Conservation (phyloP, 2,329 filamentous ascomycete genomes). For the Teratosphaeria viscida region DNA sequence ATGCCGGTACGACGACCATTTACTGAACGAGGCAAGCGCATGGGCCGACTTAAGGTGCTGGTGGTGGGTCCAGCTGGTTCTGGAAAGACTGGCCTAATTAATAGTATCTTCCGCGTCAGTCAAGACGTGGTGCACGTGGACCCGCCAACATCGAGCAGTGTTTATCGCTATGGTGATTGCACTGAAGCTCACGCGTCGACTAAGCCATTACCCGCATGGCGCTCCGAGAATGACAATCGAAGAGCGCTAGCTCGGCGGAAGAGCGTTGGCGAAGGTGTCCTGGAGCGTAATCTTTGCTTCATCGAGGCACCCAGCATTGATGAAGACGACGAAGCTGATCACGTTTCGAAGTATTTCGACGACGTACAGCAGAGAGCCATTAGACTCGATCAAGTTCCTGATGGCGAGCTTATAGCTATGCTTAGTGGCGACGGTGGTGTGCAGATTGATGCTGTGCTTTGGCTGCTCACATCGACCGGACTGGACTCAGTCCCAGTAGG, state of each 20-base stretch:
- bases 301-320: constrained; percentile 68
- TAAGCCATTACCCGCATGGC: constrained; percentile 73
- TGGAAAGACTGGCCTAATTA: constrained; percentile 84
- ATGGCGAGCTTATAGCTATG: constrained; percentile 64
- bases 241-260: constrained; percentile 51
- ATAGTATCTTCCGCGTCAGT: constrained; percentile 74
- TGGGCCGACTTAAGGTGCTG: constrained; percentile 83
- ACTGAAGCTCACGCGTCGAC: constrained; percentile 37
- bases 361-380: constrained; percentile 54
- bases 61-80: constrained; percentile 69
- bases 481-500: constrained; percentile 1
- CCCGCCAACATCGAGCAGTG: constrained; percentile 26
- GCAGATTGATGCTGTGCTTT: constrained; percentile 77
- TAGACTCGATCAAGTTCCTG: constrained; percentile 52
- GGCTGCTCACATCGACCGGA: constrained; percentile 58
- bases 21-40: constrained; percentile 69
- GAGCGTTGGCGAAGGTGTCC: constrained; percentile 62
- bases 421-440: constrained; percentile 73
- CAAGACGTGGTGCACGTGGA: constrained; percentile 93
- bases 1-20: constrained; percentile 87
- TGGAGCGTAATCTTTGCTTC: constrained; percentile 90
- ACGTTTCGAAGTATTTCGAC: constrained; percentile 52
- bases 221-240: constrained; percentile 65
- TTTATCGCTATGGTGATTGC: constrained; percentile 9
- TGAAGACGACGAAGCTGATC: constrained; percentile 37